Conservation (phyloP, 352 stramenopile genomes). For the Vaucheria bursata region DNA sequence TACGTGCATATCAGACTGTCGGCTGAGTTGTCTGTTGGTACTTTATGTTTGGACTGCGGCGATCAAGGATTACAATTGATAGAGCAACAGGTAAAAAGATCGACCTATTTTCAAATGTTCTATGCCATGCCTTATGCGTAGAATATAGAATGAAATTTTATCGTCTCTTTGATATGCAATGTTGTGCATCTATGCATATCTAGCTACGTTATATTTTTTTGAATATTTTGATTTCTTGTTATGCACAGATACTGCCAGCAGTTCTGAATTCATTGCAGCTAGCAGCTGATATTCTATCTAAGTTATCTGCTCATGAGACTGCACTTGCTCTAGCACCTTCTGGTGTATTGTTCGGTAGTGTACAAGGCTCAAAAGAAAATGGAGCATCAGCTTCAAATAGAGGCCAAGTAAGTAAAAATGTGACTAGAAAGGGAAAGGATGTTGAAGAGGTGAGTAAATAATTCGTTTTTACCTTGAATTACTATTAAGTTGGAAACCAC, state of each 20-base stretch:
- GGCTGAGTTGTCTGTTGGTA: neutral
- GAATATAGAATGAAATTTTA: neutral
- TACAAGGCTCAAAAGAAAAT: neutral
- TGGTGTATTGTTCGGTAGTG: neutral
- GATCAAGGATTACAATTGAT: neutral
- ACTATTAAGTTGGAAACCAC: too few species aligned
- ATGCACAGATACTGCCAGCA: neutral
- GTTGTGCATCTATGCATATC: neutral
- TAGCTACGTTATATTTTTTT: neutral
- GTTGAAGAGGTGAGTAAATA: slow-evolving; percentile 42
- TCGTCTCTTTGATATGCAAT: neutral
- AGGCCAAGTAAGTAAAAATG: slow-evolving; percentile 41
- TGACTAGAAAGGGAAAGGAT: slow-evolving; percentile 38
- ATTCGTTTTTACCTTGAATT: too few species aligned
- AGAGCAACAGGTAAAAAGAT: neutral
- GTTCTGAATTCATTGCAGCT: too few species aligned
- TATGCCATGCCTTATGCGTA: too few species aligned
- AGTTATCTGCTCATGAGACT: neutral
- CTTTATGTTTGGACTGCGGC: neutral
- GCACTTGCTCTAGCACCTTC: neutral
- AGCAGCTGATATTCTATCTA: neutral
- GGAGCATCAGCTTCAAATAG: neutral
- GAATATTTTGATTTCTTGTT: neutral
- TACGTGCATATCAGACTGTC: neutral
- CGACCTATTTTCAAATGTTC: too few species aligned